Base-by-base conservation (phyloP, 148 eudicot genomes). In the Amaranthus cruentus region DNA sequence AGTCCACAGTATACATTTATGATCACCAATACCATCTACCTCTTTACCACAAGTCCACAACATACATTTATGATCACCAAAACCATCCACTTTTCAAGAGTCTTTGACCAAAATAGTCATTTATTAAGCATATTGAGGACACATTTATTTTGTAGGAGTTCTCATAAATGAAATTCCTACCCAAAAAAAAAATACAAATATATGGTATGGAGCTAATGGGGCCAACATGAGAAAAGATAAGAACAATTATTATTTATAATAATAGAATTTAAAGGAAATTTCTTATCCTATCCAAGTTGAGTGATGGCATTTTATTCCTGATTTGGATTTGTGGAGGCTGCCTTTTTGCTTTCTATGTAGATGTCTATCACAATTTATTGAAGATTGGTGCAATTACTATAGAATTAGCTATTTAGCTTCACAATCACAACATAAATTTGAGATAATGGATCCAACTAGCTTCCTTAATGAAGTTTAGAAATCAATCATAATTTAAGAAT, bases 311-410 rank as follows among this genome's bases (percentile, higher is more conserved):
- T 50, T 68, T 67, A 13, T 14, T 9, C 38, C 52, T 61, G 67
- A 61, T 58, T 48, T 61, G 67, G 67, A 61, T 3, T 72, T 62
- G 49, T 72, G 75, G 65, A 48, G 46, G 48, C 56, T 51, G 47
- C 58, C 15, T 15, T 72, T 62, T 73, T n/a, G 59, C 50, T 73
- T 73, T 72, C 66, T 60, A 21, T 72, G 28, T 59, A 28, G 38
- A 28, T 28, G 38, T 28, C 38, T 28, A 28, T 28, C 38, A 28
- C 38, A 28, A 28, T 28, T 28, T 28, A 28, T 28, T 28, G 1
- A 28, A 28, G 38, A 28, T 28, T 28, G 38, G 38, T 28, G 38
- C 38, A 28, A 28, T 28, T 28, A 28, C 38, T 28, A 28, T 28
- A 28, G 38, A 28, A 28, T 28, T 28, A 28, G 38, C 38, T 28